Evolutionary conservation across 108 stramenopile species (phyloP).

Genomic region (Fistulifera pelliculosa): DNA sequence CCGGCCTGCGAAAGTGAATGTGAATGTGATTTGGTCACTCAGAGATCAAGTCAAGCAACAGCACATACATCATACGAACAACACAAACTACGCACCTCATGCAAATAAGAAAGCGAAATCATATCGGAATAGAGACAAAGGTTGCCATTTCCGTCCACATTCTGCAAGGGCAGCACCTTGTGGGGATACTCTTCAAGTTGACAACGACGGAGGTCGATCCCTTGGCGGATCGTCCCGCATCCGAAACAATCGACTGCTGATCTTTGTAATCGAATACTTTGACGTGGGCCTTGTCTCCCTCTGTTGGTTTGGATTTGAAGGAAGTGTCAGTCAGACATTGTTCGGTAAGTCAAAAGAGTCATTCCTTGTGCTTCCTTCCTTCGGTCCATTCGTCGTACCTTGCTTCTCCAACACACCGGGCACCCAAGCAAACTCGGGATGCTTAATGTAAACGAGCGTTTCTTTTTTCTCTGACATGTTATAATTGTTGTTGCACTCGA

Average conservation of each 20-base stretch:
- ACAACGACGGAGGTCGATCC: constrained; percentile 39
- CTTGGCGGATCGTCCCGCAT: constrained; percentile 29
- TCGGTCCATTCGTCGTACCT: too few species aligned
- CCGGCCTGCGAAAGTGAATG: constrained; percentile 55
- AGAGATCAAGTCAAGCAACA: too few species aligned
- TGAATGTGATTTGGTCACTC: too few species aligned
- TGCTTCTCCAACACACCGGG: constrained; percentile 45
- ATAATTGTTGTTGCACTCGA: too few species aligned
- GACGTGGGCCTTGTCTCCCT: constrained; percentile 21
- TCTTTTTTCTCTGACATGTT: constrained; percentile 17
- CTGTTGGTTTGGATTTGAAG: too few species aligned
- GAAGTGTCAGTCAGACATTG: too few species aligned
- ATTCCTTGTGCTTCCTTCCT: too few species aligned
- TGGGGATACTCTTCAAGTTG: constrained; percentile 62
- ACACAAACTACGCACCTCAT: constrained; percentile 86
- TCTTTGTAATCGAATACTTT: constrained; percentile 29
- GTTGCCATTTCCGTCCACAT: constrained; percentile 37
- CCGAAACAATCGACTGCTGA: constrained; percentile 29
- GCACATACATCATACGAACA: too few species aligned
- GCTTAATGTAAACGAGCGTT: constrained; percentile 56
- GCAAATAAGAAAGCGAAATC: constrained; percentile 76
- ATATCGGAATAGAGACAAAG: constrained; percentile 55
- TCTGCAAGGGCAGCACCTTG: constrained; percentile 63
- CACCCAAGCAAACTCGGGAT: constrained; percentile 64
- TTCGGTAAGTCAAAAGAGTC: too few species aligned